Conservation (phyloP, 2,329 filamentous ascomycete genomes). For the Penicillium thymicola region DNA sequence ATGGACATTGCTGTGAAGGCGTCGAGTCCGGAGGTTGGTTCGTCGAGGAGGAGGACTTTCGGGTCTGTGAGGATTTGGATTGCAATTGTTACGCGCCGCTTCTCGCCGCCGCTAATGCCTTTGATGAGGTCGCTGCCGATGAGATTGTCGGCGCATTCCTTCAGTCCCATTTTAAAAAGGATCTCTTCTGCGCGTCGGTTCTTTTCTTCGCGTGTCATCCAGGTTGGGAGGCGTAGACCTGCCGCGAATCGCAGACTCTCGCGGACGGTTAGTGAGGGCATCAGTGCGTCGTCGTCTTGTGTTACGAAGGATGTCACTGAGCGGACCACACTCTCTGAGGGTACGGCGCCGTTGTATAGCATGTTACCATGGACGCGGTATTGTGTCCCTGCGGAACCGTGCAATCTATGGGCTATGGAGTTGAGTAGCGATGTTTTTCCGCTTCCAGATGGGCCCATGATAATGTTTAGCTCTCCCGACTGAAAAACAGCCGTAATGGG, state of each 20-base stretch:
- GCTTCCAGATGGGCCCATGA: slow-evolving; percentile 76
- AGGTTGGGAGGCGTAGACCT: slow-evolving; percentile 65
- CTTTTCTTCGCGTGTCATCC: slow-evolving; percentile 68
- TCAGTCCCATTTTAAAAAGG: slow-evolving; percentile 70
- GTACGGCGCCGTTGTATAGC: slow-evolving; percentile 66
- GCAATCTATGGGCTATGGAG: slow-evolving; percentile 66
- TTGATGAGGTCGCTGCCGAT: slow-evolving; percentile 71
- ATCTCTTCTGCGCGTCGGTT: slow-evolving; percentile 66
- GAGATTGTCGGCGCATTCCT: slow-evolving; percentile 72
- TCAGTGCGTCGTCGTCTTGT: slow-evolving; percentile 71
- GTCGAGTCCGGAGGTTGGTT: slow-evolving; percentile 73
- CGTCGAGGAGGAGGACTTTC: slow-evolving; percentile 68
- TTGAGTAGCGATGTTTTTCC: slow-evolving; percentile 75
- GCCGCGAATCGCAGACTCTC: slow-evolving; percentile 71
- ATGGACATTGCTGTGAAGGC: slow-evolving; percentile 76
- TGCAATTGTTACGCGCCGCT: slow-evolving; percentile 72
- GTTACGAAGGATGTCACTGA: slow-evolving; percentile 74
- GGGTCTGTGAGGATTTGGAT: slow-evolving; percentile 75
- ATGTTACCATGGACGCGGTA: slow-evolving; percentile 63
- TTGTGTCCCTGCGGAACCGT: slow-evolving; percentile 58
- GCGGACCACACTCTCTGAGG: slow-evolving; percentile 65
- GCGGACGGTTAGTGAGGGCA: slow-evolving; percentile 71
- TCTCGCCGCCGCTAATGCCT: slow-evolving; percentile 76
- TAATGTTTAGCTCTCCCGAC: slow-evolving; percentile 67
- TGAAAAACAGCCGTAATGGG: slow-evolving; percentile 65